Percentiles rank a stretch among this genome's conserved stretches.
These are phyloP conservation scores for Myochromella boudieri DNA, from an alignment of 768 basidiomycete genomes.

Conservation along the genomic window DNA sequence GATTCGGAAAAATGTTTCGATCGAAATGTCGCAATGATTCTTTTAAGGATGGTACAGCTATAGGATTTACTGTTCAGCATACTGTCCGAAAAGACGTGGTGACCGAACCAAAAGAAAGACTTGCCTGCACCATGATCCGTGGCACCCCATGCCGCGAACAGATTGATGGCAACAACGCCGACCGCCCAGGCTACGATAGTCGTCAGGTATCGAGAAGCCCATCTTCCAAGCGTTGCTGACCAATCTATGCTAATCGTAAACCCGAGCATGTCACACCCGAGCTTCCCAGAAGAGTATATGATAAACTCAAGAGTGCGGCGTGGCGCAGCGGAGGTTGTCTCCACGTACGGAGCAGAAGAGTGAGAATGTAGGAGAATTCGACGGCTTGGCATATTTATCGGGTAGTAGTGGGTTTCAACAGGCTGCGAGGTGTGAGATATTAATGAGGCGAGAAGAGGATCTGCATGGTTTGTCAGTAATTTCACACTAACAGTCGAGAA, in stretches of 20 bases:
- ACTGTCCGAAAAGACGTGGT: not conserved
- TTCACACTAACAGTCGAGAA: too few species aligned
- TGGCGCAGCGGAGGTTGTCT: conserved; percentile 21
- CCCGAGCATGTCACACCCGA: conserved; percentile 43
- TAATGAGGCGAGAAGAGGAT: conserved; percentile 59
- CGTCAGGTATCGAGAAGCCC: conserved; percentile 73
- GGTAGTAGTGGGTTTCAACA: conserved; percentile 69
- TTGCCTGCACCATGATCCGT: conserved; percentile 28
- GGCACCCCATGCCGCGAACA: conserved; percentile 53
- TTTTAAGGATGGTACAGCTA: conserved; percentile 49
- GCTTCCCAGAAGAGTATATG: conserved; percentile 55
- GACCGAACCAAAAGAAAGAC: not conserved
- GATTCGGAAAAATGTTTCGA: conserved; percentile 33
- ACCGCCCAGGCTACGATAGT: conserved; percentile 72
- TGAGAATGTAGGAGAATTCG: conserved; percentile 68
- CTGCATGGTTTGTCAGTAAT: conserved; percentile 34
- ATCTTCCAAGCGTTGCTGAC: conserved; percentile 67
- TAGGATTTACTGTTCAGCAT: conserved; percentile 1
- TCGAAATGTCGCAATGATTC: conserved; percentile 49
- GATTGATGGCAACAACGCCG: conserved; percentile 60
- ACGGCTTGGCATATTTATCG: conserved; percentile 38
- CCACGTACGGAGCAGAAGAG: conserved; percentile 66
- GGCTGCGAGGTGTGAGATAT: conserved; percentile 59
- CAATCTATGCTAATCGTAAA: conserved; percentile 67
- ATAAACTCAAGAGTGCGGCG: conserved; percentile 49